Percentiles rank a stretch among this genome's conserved stretches.
Evolutionary conservation across 768 basidiomycete genomes (phyloP).

Genomic region (Kwoniella mangroviensis): DNA sequence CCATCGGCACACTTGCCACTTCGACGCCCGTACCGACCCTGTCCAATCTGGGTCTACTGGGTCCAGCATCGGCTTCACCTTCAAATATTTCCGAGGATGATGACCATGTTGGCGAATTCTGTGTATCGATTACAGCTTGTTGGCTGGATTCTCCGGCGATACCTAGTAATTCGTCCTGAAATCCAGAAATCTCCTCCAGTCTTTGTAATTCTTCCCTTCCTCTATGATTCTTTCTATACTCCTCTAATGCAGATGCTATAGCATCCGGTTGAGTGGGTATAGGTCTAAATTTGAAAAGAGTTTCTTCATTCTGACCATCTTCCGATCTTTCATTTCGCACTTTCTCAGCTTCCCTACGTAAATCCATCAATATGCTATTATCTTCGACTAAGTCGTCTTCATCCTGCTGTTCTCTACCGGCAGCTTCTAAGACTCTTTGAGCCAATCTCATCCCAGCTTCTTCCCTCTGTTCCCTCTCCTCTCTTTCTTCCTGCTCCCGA

Average conservation of each 20-base stretch:
- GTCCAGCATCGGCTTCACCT: conserved; percentile 17
- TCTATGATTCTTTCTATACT: conserved; percentile 5
- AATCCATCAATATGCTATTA: background rate
- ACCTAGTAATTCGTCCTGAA: background rate
- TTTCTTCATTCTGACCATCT: background rate
- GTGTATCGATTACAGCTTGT: background rate
- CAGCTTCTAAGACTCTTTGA: background rate
- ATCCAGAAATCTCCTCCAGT: background rate
- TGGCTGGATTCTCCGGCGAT: background rate
- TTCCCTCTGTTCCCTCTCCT: conserved; percentile 4
- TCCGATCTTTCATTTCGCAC: background rate
- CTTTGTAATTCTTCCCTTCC: background rate
- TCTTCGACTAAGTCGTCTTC: background rate
- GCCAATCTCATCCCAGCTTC: conserved; percentile 1
- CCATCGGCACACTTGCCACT: conserved; percentile 15
- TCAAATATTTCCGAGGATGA: background rate
- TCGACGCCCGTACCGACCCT: conserved; percentile 2
- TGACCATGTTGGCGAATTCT: background rate
- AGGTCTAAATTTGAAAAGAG: background rate
- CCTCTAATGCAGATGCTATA: conserved; percentile 2
- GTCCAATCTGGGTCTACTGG: conserved; percentile 16
- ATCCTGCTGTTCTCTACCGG: background rate
- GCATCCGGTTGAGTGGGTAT: background rate
- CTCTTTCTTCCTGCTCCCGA: conserved; percentile 1
- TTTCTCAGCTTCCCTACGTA: background rate